Base-by-base conservation (phyloP, 78 protist species). In the Dictyostelium firmibasis region DNA sequence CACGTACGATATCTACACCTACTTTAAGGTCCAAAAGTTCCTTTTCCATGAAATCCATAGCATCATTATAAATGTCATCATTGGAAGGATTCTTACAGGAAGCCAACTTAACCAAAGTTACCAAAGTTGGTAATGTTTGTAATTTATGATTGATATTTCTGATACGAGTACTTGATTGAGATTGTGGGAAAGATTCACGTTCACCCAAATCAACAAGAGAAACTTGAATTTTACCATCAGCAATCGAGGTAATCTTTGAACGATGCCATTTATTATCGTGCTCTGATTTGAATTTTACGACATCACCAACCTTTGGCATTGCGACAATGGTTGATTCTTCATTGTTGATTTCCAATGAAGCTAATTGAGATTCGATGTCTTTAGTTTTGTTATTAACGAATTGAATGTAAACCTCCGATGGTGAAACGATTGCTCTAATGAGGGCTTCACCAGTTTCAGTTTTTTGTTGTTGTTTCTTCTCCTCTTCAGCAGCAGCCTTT, bases 191-290 rank as follows among this genome's bases (percentile, higher is more conserved):
- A 6, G 70, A 25, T 76, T 75, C 79, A 7, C 23, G 35, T n/a
- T 62, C 79, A 35, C 89, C 96, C 50, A 67, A 72, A 36, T 92
- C 96, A 60, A 62, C 20, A 62, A 92, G 75, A 31, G 6, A 33
- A 1, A 92, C 67, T 4, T 29, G 44, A 31, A 74, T 13, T 7
- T 62, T 69, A 11, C 27, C 70, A 23, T 81, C 84, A 20, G 8
- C 29, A 25, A 84, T 60, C 1, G 88, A 3, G 7, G 57, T 14
- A 8, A 84, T 33, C 60, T 92, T 92, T 20, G 96, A 86, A 35
- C 96, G 41, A 43, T 92, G 84, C 83, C 88, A 83, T 53, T 92
- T 84, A 20, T 79, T 20, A 31, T 92, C 96, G 4, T 72, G 79
- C 0, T 16, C 35, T 25, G 53, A 92, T 69, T 83, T 64, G 50